Evolutionary conservation across 495 filamentous ascomycete genomes (phyloP).

Genomic region (Talaromyces thailandensis): DNA sequence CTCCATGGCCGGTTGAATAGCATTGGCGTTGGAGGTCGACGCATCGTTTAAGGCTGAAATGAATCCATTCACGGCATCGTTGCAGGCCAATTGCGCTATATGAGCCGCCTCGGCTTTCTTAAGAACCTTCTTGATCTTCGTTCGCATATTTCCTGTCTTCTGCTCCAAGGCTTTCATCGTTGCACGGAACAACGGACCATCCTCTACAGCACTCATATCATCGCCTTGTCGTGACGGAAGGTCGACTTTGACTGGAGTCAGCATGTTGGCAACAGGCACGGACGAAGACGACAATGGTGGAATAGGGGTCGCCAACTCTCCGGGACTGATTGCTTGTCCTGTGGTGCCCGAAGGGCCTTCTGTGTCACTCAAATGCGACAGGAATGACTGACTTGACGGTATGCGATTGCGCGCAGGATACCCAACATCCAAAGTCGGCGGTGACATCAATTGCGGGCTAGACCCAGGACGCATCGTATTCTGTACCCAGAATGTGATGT

Average conservation of each 20-base stretch:
- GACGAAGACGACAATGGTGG: conserved; percentile 35
- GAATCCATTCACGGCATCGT: conserved; percentile 73
- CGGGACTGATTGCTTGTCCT: conserved; percentile 27
- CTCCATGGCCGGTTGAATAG: conserved; percentile 89
- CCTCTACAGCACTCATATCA: conserved; percentile 77
- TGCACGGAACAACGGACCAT: conserved; percentile 91
- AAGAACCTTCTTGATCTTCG: conserved; percentile 90
- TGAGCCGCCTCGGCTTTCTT: conserved; percentile 84
- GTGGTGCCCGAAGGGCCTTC: conserved; percentile 29
- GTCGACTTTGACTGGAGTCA: conserved; percentile 71
- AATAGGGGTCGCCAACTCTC: conserved; percentile 57
- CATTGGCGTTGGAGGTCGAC: conserved; percentile 84
- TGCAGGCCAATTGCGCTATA: conserved; percentile 69
- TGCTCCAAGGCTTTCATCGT: conserved; percentile 96
- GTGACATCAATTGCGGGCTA: conserved; percentile 37
- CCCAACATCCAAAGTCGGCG: conserved; percentile 60
- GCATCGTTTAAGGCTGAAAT: conserved; percentile 84
- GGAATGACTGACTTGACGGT: conserved; percentile 71
- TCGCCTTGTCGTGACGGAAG: conserved; percentile 78
- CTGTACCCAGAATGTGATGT: conserved; percentile 91
- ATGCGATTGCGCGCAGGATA: conserved; percentile 70
- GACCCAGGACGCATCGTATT: conserved; percentile 41
- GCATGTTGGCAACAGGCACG: conserved; percentile 21
- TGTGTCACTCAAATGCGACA: conserved; percentile 65
- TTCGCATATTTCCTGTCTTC: conserved; percentile 90